These are phyloP conservation scores for Kwoniella sp. DNA, from an alignment of 768 basidiomycete genomes.

Conservation along the genomic window DNA sequence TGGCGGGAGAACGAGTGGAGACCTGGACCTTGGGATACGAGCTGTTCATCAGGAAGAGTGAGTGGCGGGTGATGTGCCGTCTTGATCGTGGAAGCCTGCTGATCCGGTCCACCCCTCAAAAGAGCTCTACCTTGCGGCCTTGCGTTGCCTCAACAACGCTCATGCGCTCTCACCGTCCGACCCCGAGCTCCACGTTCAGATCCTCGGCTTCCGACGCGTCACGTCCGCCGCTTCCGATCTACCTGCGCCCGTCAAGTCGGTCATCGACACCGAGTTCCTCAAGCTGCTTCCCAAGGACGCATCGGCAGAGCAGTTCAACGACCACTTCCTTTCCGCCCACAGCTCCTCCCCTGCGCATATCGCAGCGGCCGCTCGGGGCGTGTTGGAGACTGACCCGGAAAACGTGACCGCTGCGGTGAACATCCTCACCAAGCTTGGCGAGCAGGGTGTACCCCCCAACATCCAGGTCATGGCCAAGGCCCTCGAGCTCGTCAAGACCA, in stretches of 20 bases:
- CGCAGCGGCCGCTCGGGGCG: constrained; percentile 63
- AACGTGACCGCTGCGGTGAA: neutral
- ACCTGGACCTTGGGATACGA: constrained; percentile 75
- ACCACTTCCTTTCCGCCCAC: constrained; percentile 69
- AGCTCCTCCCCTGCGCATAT: constrained; percentile 57
- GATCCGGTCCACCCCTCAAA: neutral
- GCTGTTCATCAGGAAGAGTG: constrained; percentile 75
- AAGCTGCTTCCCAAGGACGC: constrained; percentile 60
- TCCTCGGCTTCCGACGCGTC: constrained; percentile 61
- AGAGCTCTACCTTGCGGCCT: constrained; percentile 80
- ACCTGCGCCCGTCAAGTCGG: constrained; percentile 56
- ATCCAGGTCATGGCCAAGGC: constrained; percentile 13
- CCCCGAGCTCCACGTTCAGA: constrained; percentile 67
- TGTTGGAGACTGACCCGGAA: constrained; percentile 12
- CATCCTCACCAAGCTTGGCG: constrained; percentile 15
- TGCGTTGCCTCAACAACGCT: constrained; percentile 63
- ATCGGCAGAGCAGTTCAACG: constrained; percentile 65
- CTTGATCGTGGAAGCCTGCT: too few species aligned
- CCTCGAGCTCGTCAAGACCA: constrained; percentile 11
- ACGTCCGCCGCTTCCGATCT: constrained; percentile 56
- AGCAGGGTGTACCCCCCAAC: constrained; percentile 15
- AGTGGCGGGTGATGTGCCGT: too few species aligned
- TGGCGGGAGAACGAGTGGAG: constrained; percentile 59
- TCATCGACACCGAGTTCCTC: constrained; percentile 56
- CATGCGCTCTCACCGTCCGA: constrained; percentile 57